Evolutionary conservation across 78 protist species (phyloP).

Genomic region (Mantamonas sphyraenae): DNA sequence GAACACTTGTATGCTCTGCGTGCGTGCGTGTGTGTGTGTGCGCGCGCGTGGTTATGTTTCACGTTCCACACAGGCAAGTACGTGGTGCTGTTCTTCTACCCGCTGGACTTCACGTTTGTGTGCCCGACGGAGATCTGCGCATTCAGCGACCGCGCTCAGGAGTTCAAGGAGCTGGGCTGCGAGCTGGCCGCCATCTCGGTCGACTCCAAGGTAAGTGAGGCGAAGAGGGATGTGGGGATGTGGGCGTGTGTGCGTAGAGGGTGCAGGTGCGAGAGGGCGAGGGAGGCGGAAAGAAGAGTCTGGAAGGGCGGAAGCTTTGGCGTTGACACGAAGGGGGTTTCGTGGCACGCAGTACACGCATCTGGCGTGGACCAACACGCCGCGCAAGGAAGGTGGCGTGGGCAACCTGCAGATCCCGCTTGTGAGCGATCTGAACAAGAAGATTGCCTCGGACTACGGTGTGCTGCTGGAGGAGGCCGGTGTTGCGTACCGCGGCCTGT

Average conservation of each 20-base stretch:
- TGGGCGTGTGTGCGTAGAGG: too few relatives aligned
- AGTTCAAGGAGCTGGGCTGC: slow-evolving; percentile 57
- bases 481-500: slow-evolving; percentile 58
- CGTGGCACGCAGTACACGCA: slow-evolving; percentile 70
- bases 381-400: slow-evolving; percentile 90
- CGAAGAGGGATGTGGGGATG: too few relatives aligned
- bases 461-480: slow-evolving; percentile 62
- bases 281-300: too few relatives aligned
- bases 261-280: too few relatives aligned
- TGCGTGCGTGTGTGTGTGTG: too few relatives aligned
- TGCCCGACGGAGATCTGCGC: slow-evolving; percentile 95
- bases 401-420: slow-evolving; percentile 84
- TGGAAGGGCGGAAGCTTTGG: too few relatives aligned
- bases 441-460: slow-evolving; percentile 77
- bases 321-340: too few relatives aligned
- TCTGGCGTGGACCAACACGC: slow-evolving; percentile 86
- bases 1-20: too few relatives aligned
- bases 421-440: slow-evolving; percentile 70
- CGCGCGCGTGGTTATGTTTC: not conserved
- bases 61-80: slow-evolving; percentile 17
- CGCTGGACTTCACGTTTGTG: slow-evolving; percentile 72
- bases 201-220: slow-evolving; percentile 74
- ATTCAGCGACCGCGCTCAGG: slow-evolving; percentile 71
- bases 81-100: slow-evolving; percentile 41
- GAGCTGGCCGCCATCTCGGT: slow-evolving; percentile 69